Evolutionary conservation across 2,329 filamentous ascomycete genomes (phyloP).

Genomic region (Trichoderma hamatum): DNA sequence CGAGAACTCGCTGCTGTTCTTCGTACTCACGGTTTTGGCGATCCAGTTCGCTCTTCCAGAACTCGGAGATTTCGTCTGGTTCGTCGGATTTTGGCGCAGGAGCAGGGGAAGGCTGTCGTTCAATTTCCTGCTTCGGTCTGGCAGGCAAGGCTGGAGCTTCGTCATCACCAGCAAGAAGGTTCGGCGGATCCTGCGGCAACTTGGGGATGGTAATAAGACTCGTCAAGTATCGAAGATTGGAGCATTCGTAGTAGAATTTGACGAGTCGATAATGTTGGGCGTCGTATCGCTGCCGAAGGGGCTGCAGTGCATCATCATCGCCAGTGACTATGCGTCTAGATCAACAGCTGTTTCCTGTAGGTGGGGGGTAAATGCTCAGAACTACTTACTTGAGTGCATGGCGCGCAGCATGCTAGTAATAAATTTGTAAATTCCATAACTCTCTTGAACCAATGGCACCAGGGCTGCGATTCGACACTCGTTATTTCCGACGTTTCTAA

Average conservation of each 20-base stretch:
- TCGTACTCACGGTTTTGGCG: constrained; percentile 94
- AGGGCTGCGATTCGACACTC: constrained; percentile 95
- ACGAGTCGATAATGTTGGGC: constrained; percentile 95
- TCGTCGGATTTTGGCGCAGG: constrained; percentile 69
- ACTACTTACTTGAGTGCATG: constrained; percentile 84
- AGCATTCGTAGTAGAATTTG: constrained; percentile 99
- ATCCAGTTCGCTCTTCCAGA: constrained; percentile 93
- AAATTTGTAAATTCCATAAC: constrained; percentile 99
- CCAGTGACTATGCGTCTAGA: constrained; percentile 67
- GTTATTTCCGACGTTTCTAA: constrained; percentile 87
- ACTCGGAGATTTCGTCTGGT: constrained; percentile 93
- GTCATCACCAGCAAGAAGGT: constrained; percentile 82
- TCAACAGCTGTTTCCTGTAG: constrained; percentile 29
- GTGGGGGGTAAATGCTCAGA: not conserved
- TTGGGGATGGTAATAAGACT: constrained; percentile 96
- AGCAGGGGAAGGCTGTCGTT: constrained; percentile 68
- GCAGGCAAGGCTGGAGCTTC: constrained; percentile 80
- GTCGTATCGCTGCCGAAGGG: constrained; percentile 85
- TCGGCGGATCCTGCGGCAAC: constrained; percentile 90
- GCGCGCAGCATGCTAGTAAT: constrained; percentile 98
- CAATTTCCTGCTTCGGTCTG: constrained; percentile 75
- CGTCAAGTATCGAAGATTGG: constrained; percentile 93
- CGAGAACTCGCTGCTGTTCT: constrained; percentile 85
- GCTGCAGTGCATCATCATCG: constrained; percentile 88
- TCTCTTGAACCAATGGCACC: constrained; percentile 93